Evolutionary conservation across 1,284 basidiomycete species (phyloP).

Genomic region (Cryptococcus floricola): DNA sequence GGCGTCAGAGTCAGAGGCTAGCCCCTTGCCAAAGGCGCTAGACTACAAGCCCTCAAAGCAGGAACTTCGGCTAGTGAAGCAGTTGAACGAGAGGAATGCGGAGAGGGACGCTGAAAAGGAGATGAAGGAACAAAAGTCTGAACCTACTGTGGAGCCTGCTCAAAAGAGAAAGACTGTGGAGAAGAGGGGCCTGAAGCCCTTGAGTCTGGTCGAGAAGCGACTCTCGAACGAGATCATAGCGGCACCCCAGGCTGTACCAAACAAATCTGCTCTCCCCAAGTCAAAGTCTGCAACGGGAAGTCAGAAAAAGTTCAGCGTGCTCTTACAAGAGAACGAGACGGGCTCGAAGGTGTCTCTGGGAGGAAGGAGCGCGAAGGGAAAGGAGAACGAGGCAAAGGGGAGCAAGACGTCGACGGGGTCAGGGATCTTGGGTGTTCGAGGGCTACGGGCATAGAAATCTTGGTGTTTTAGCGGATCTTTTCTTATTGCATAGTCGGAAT

Average conservation of each 20-base stretch:
- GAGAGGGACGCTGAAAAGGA: background rate
- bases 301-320: background rate
- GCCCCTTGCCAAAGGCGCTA: background rate
- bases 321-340: constrained; percentile 1
- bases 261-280: background rate
- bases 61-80: constrained; percentile 15
- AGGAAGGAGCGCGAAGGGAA: background rate
- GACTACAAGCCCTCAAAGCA: constrained; percentile 11
- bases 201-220: constrained; percentile 9
- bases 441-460: background rate
- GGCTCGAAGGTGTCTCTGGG: background rate
- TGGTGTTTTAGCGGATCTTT: too few relatives aligned
- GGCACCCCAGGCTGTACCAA: too few relatives aligned
- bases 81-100: constrained; percentile 15
- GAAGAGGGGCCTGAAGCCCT: constrained; percentile 13
- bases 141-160: background rate
- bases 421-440: background rate
- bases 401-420: constrained; percentile 14
- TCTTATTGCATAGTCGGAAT: too few relatives aligned
- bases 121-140: background rate
- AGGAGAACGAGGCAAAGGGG: constrained; percentile 11
- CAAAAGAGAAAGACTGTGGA: background rate
- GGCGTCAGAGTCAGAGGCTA: background rate
- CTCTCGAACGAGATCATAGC: background rate
- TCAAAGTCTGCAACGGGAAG: background rate